Evolutionary conservation across 2,329 filamentous ascomycete species (phyloP).

Genomic region (Berkeleyomyces basicola): DNA sequence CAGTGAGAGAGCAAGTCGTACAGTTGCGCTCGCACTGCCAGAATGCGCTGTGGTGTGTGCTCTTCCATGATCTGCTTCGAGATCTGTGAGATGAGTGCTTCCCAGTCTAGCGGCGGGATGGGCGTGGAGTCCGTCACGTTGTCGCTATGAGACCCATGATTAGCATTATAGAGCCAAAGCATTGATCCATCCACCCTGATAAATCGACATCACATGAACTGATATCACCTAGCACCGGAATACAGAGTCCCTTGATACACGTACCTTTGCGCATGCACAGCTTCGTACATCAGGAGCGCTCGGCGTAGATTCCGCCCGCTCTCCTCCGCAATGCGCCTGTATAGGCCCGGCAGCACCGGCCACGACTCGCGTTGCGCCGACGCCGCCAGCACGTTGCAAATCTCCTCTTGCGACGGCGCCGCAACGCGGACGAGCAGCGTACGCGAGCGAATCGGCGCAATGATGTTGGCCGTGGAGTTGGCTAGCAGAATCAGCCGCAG

Average conservation of each 20-base stretch:
- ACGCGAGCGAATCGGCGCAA: conserved; percentile 88
- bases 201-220: neutral
- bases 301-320: conserved; percentile 81
- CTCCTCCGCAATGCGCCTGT: conserved; percentile 73
- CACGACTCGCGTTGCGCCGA: conserved; percentile 68
- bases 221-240: neutral
- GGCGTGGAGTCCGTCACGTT: conserved; percentile 73
- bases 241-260: conserved; percentile 18
- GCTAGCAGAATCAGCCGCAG: conserved; percentile 79
- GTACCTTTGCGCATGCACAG: conserved; percentile 93
- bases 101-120: conserved; percentile 94
- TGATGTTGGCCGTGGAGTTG: conserved; percentile 95
- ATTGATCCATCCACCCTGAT: neutral
- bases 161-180: conserved; percentile 10
- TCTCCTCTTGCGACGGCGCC: conserved; percentile 72
- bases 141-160: conserved; percentile 40
- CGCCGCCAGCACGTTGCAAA: conserved; percentile 56
- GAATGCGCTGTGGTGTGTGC: conserved; percentile 73
- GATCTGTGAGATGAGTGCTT: conserved; percentile 73
- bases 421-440: conserved; percentile 84
- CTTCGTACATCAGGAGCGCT: conserved; percentile 91
- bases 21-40: conserved; percentile 81
- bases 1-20: conserved; percentile 96
- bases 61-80: conserved; percentile 90
- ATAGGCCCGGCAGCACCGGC: conserved; percentile 57